A percentile compares a stretch with the other conserved stretches of the same genome.
Conservation (phyloP, 108 stramenopile species). For the Seminavis robusta region DNA sequence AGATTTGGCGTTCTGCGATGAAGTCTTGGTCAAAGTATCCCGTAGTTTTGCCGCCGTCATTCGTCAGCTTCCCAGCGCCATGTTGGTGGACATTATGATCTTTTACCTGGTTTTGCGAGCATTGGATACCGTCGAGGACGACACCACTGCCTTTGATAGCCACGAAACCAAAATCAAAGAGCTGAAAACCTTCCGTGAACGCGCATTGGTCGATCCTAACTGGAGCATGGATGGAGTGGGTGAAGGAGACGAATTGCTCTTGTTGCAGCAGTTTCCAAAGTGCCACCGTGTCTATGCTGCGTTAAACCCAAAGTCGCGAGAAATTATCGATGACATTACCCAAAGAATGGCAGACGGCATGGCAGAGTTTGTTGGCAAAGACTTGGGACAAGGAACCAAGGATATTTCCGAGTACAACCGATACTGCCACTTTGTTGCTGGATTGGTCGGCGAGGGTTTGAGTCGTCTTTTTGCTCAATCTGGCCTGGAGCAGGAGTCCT, state of each 20-base stretch:
- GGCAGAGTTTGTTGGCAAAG: constrained; percentile 97
- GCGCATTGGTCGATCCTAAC: constrained; percentile 78
- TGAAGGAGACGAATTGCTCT: constrained; percentile 86
- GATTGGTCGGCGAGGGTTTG: constrained; percentile 97
- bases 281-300: constrained; percentile 82
- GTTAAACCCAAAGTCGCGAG: constrained; percentile 49
- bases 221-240: constrained; percentile 93
- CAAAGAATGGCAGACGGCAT: constrained; percentile 97
- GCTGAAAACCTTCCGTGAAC: constrained; percentile 83
- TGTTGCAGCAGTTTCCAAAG: constrained; percentile 91
- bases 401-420: constrained; percentile 89
- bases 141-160: constrained; percentile 87
- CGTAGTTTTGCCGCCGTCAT: constrained; percentile 98
- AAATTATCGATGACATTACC: constrained; percentile 94
- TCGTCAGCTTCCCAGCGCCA: constrained; percentile 80
- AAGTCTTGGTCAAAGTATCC: constrained; percentile 93
- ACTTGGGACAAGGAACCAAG: constrained; percentile 95
- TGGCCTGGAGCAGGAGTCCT: constrained; percentile 66
- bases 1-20: constrained; percentile 92
- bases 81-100: constrained; percentile 91
- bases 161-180: constrained; percentile 81
- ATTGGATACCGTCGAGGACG: constrained; percentile 98
- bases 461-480: constrained; percentile 90
- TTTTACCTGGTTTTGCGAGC: constrained; percentile 98
- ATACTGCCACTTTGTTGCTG: constrained; percentile 99